Conservation (phyloP, 169 alveolate genomes). For the Eimeria maxima region DNA sequence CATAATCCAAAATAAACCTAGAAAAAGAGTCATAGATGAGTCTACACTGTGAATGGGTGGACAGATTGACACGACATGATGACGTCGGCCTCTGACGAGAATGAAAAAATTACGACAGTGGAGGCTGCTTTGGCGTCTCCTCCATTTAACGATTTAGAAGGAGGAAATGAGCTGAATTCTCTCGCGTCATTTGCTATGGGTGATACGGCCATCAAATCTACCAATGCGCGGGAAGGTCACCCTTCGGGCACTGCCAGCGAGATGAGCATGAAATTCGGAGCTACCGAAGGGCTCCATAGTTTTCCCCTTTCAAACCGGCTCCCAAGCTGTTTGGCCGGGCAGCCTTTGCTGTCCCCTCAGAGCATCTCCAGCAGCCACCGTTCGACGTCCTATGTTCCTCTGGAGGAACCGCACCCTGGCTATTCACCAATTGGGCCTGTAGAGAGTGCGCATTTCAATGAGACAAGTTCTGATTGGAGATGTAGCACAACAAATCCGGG, state of each 20-base stretch:
- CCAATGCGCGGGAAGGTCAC: neutral
- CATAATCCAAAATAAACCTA: neutral
- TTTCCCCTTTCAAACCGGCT: neutral
- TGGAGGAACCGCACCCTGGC: neutral
- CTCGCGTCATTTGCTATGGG: constrained; percentile 27
- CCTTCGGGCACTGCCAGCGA: neutral
- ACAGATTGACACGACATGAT: neutral
- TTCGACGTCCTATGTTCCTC: neutral
- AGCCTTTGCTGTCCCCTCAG: constrained; percentile 35
- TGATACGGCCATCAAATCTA: neutral
- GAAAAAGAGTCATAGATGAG: neutral
- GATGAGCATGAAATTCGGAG: neutral
- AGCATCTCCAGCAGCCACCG: constrained; percentile 8
- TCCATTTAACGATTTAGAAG: neutral
- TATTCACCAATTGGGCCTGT: neutral
- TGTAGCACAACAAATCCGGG: neutral
- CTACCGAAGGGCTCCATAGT: neutral
- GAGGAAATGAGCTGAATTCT: constrained; percentile 29
- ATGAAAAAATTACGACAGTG: neutral
- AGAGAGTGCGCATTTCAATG: neutral
- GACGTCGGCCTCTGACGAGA: neutral
- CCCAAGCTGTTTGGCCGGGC: neutral
- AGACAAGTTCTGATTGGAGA: neutral
- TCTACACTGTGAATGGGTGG: neutral
- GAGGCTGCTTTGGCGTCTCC: neutral